phyloP scores from a whole-genome alignment of 192 early-diverging fungal species.

The Coemansia sp. region DNA sequence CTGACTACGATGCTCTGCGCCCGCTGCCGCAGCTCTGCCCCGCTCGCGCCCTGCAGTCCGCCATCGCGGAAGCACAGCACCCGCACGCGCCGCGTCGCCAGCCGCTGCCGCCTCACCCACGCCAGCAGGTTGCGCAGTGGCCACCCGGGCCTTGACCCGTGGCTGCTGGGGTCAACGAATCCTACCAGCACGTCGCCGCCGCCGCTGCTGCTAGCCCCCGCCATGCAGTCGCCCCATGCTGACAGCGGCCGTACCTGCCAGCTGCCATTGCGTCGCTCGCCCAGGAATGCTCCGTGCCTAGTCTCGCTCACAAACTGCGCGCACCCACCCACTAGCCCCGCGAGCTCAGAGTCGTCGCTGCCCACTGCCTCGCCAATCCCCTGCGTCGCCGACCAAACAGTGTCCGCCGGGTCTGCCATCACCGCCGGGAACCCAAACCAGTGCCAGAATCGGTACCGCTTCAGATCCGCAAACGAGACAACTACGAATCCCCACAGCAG shows the following conservation, averaged over 20 bases:
- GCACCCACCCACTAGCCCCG: conserved; percentile 29
- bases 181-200: conserved; percentile 58
- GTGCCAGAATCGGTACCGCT: conserved; percentile 84
- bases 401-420: conserved; percentile 63
- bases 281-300: conserved; percentile 33
- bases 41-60: background rate
- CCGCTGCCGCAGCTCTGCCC: conserved; percentile 14
- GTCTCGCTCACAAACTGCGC: conserved; percentile 20
- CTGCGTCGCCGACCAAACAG: conserved; percentile 6
- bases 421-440: conserved; percentile 95
- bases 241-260: conserved; percentile 27
- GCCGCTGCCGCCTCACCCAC: conserved; percentile 42
- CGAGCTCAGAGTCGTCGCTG: conserved; percentile 26
- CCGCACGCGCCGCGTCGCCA: conserved; percentile 5
- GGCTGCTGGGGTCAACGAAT: conserved; percentile 85
- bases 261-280: conserved; percentile 1
- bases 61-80: conserved; percentile 51
- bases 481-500: conserved; percentile 75
- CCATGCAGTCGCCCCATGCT: conserved; percentile 30
- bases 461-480: conserved; percentile 94
- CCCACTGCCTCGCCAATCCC: background rate
- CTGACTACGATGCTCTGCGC: conserved; percentile 42
- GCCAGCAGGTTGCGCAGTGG: conserved; percentile 88
- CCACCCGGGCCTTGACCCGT: conserved; percentile 84
- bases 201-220: background rate